A percentile compares a stretch with the other conserved stretches of the same genome.
phyloP scores from a whole-genome alignment of 176 grass and related monocot species.

The Rhipidocladum racemiflorum region DNA sequence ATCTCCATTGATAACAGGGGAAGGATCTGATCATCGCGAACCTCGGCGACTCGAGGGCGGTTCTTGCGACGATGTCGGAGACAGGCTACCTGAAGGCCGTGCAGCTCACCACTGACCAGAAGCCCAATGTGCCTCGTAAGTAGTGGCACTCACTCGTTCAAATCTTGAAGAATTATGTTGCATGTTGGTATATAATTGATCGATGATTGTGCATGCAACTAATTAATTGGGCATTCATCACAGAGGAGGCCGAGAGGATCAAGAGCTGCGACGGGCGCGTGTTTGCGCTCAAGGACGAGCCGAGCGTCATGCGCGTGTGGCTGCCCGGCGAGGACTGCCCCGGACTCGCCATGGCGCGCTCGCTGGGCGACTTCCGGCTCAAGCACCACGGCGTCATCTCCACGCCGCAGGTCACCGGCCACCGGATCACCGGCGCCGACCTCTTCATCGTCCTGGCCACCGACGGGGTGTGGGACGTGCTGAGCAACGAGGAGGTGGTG shows the following conservation, averaged over 20 bases:
- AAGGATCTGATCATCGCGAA: constrained; percentile 85
- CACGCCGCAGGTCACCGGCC: constrained; percentile 59
- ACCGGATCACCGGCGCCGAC: constrained; percentile 43
- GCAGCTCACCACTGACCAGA: constrained; percentile 81
- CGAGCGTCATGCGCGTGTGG: constrained; percentile 65
- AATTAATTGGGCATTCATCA: neutral
- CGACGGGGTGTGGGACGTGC: constrained; percentile 96
- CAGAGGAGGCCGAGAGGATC: constrained; percentile 87
- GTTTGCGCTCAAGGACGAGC: constrained; percentile 70
- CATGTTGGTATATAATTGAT: neutral
- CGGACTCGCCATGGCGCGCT: constrained; percentile 78
- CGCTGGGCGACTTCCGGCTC: constrained; percentile 69
- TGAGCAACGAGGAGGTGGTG: constrained; percentile 85
- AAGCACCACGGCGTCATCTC: constrained; percentile 75
- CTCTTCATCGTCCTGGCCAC: constrained; percentile 72
- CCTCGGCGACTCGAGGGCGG: constrained; percentile 83
- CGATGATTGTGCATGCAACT: neutral
- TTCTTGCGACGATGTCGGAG: constrained; percentile 62
- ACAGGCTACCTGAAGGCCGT: constrained; percentile 55
- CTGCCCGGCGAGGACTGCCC: constrained; percentile 64
- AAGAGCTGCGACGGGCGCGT: constrained; percentile 63
- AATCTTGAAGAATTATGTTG: neutral
- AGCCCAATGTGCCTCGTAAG: constrained; percentile 56
- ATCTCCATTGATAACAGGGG: constrained; percentile 26
- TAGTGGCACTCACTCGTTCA: neutral